Percentiles rank a stretch among this genome's conserved stretches.
Conservation (phyloP, 169 alveolate species). For the Miamiensis avidus region DNA sequence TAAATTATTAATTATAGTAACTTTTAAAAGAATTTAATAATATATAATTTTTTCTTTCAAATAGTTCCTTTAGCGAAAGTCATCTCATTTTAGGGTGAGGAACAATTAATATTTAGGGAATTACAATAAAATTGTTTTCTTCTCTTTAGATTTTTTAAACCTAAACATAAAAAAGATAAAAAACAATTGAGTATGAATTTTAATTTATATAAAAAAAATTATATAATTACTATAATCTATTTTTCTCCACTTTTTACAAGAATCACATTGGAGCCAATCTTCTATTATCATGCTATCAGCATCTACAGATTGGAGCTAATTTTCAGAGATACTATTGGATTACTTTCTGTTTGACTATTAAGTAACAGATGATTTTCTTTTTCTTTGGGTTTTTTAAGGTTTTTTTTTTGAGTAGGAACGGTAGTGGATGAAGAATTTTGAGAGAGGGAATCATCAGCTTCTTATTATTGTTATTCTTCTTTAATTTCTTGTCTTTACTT, state of each 20-base stretch:
- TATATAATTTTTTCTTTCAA: too few relatives aligned
- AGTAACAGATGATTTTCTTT: too few relatives aligned
- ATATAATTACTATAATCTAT: not conserved
- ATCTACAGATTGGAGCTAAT: not conserved
- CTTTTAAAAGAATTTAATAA: too few relatives aligned
- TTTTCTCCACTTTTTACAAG: not conserved
- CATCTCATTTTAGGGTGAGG: not conserved
- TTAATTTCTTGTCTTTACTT: not conserved
- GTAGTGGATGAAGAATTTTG: not conserved
- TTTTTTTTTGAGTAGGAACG: too few relatives aligned
- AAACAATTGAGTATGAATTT: too few relatives aligned
- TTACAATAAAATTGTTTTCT: not conserved
- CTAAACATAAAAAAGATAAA: not conserved
- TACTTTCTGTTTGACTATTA: too few relatives aligned
- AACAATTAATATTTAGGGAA: not conserved
- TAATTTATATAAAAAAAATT: too few relatives aligned
- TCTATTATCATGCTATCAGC: not conserved
- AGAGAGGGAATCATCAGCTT: not conserved
- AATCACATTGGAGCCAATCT: not conserved
- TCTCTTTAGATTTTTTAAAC: not conserved
- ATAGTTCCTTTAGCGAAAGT: not conserved
- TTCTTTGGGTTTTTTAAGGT: not conserved
- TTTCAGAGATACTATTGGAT: too few relatives aligned
- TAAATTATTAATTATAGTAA: too few relatives aligned
- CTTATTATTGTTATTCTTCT: not conserved